These are phyloP conservation scores for Ophiognomonia clavigignenti-juglandacearum DNA, from an alignment of 2,329 filamentous ascomycete genomes.

Conservation along the genomic window DNA sequence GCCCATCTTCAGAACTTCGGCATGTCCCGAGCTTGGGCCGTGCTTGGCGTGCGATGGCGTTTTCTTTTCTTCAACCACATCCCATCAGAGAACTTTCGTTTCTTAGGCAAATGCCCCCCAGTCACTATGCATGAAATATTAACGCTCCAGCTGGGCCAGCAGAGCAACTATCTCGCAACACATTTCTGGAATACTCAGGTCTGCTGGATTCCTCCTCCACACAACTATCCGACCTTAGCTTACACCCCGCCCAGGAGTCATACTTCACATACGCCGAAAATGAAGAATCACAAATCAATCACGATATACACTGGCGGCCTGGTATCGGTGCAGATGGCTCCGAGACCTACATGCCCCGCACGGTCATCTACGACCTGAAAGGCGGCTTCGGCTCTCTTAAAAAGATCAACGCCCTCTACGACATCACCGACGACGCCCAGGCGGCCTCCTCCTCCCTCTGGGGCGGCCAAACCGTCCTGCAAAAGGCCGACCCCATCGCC, in stretches of 20 bases:
- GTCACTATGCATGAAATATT: slow-evolving; percentile 83
- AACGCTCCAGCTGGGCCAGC: slow-evolving; percentile 87
- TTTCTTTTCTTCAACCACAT: slow-evolving; percentile 1
- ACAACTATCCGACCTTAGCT: neutral
- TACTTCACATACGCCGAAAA: slow-evolving; percentile 84
- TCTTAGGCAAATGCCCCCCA: too few species aligned
- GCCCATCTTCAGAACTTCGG: too few species aligned
- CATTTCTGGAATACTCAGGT: slow-evolving; percentile 98
- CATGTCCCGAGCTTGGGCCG: slow-evolving; percentile 2
- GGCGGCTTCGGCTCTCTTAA: slow-evolving; percentile 84
- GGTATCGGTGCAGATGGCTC: slow-evolving; percentile 77
- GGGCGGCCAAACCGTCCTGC: slow-evolving; percentile 59
- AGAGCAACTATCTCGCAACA: slow-evolving; percentile 87
- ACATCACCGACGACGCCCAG: slow-evolving; percentile 36
- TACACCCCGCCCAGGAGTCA: slow-evolving; percentile 62
- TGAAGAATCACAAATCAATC: slow-evolving; percentile 65
- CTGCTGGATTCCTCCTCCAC: slow-evolving; percentile 9
- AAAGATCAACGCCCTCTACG: slow-evolving; percentile 86
- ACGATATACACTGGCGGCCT: slow-evolving; percentile 83
- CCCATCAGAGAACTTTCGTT: too few species aligned
- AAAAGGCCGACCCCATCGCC: slow-evolving; percentile 62
- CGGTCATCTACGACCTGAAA: slow-evolving; percentile 92
- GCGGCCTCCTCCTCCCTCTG: slow-evolving; percentile 32
- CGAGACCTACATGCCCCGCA: slow-evolving; percentile 89
- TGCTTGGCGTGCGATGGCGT: too few species aligned